Evolutionary conservation across 805 yeast genomes (phyloP).

Genomic region (Saccharomyces kudriavzevii): DNA sequence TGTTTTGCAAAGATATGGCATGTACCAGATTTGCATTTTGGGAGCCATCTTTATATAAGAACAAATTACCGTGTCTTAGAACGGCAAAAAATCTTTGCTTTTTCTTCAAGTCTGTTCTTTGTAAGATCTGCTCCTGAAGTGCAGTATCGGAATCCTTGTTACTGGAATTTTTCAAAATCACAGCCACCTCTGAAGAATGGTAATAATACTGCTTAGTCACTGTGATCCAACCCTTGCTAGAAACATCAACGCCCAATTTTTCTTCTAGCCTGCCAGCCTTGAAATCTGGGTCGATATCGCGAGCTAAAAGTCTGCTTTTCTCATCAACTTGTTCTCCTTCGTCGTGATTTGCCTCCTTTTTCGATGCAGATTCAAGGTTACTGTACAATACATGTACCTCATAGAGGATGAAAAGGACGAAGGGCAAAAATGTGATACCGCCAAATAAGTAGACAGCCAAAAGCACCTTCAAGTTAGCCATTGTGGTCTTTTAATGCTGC

Average conservation of each 20-base stretch:
- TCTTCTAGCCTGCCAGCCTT: conserved; percentile 64
- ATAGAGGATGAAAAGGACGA: conserved; percentile 31
- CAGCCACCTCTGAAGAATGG: conserved; percentile 33
- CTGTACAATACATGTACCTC: conserved; percentile 34
- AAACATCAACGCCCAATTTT: conserved; percentile 52
- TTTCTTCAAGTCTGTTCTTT: conserved; percentile 31
- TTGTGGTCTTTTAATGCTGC: conserved; percentile 1
- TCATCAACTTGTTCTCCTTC: conserved; percentile 22
- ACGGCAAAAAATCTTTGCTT: conserved; percentile 60
- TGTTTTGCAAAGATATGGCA: conserved; percentile 67
- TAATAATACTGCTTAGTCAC: conserved; percentile 73
- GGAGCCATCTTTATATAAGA: conserved; percentile 65
- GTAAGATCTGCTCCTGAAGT: conserved; percentile 10
- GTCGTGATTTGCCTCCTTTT: conserved; percentile 16
- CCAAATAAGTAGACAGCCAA: conserved; percentile 57
- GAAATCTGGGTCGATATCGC: conserved; percentile 32
- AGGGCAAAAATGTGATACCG: conserved; percentile 73
- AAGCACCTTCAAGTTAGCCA: conserved; percentile 28
- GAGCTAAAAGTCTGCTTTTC: conserved; percentile 9
- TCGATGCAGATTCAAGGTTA: not conserved
- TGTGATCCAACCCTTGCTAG: conserved; percentile 68
- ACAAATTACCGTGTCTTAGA: conserved; percentile 78
- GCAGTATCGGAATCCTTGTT: conserved; percentile 6
- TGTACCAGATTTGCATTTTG: conserved; percentile 46
- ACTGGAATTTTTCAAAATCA: conserved; percentile 1